Conservation (phyloP, 2,329 filamentous ascomycete species). For the Botryotinia calthae region DNA sequence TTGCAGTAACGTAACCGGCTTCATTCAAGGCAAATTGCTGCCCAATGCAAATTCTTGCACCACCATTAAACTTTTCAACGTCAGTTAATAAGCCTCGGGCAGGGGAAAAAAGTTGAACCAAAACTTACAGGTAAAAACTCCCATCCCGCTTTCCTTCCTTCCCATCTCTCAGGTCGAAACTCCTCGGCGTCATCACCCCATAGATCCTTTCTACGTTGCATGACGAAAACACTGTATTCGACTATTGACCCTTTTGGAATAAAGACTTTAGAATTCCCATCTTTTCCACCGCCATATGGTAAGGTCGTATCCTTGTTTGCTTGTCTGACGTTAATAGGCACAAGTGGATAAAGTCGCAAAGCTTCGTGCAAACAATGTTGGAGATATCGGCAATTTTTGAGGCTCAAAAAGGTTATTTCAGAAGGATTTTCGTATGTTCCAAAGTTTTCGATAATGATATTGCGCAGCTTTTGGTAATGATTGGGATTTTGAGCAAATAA, state of each 20-base stretch:
- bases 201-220: constrained; percentile 41
- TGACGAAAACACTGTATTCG: constrained; percentile 28
- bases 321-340: constrained; percentile 31
- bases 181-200: constrained; percentile 42
- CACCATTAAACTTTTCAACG: constrained; percentile 22
- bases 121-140: constrained; percentile 55
- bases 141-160: constrained; percentile 19
- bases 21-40: constrained; percentile 26
- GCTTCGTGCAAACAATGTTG: constrained; percentile 54
- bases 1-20: constrained; percentile 19
- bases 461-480: constrained; percentile 36
- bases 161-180: constrained; percentile 45
- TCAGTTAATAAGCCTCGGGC: background rate
- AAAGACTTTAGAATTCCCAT: constrained; percentile 34
- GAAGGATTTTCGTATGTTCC: constrained; percentile 42
- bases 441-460: constrained; percentile 24
- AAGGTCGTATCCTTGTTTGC: constrained; percentile 30
- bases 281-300: constrained; percentile 36
- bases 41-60: constrained; percentile 59
- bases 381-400: constrained; percentile 53
- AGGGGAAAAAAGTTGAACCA: background rate
- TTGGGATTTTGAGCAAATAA: constrained; percentile 31
- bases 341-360: constrained; percentile 41
- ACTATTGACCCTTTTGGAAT: constrained; percentile 29
- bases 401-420: constrained; percentile 48